Evolutionary conservation across 2,329 filamentous ascomycete species (phyloP), one percentile per base, ranked within the genome.

Genomic region (Ophiostoma pallidulum): DNA sequence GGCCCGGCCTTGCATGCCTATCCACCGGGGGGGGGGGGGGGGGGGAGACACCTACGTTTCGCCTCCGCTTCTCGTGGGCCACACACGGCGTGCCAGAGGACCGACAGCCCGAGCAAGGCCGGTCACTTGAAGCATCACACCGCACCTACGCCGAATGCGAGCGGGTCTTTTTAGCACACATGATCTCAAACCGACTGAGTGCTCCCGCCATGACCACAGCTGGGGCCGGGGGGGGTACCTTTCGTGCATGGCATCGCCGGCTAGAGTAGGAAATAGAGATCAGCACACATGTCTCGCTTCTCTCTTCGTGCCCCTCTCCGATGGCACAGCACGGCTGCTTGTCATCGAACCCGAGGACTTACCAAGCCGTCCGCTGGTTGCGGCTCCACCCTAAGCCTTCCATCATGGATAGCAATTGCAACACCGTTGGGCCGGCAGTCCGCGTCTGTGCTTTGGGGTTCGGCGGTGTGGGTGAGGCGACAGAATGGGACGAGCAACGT

Each of bases 11-110:
- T n/a, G n/a, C n/a, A n/a, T n/a, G n/a, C n/a, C n/a, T n/a, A n/a
- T n/a, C n/a, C n/a, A n/a, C n/a, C n/a, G n/a, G n/a, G n/a, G n/a
- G n/a, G n/a, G n/a, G n/a, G n/a, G n/a, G n/a, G n/a, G n/a, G n/a
- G n/a, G n/a, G n/a, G n/a, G n/a, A n/a, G n/a, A n/a, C 28, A 46
- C 48, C 44, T 20, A 53, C 51, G 14, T 49, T 53, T 12, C 45
- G 48, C 22, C 51, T 41, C 39, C 51, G 45, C 45, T 53, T 53
- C 38, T 51, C 45, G n/a, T 53, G 48, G 24, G 51, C 48, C 3
- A 53, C 26, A 22, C 51, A 53, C 8, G 51, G 35, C 18, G 48
- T 51, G 5, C 46, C 48, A 16, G 51, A 45, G 8, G 35, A 46
- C 10, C 45, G 48, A 9, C 48, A 51, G 12, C 45, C 51, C 12